phyloP scores from a whole-genome alignment of 2,329 filamentous ascomycete species.

The Ophiostoma sp. region DNA sequence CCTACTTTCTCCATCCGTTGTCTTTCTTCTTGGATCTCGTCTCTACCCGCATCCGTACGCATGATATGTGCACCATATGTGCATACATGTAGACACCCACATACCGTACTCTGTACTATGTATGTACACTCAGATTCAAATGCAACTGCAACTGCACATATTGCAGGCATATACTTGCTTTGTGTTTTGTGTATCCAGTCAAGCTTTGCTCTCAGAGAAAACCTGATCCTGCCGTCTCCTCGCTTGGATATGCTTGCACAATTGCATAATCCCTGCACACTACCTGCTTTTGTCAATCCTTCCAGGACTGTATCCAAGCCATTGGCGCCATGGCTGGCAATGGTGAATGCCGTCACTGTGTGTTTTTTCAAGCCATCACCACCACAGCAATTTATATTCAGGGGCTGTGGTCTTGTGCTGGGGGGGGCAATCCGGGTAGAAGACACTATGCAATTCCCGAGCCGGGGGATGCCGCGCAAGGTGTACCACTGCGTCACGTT shows the following conservation, averaged over 20 bases:
- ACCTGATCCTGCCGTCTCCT: background rate
- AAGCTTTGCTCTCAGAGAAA: background rate
- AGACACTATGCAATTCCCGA: background rate
- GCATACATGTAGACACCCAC: background rate
- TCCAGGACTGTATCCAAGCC: background rate
- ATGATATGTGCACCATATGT: slow-evolving; percentile 1
- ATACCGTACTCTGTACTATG: background rate
- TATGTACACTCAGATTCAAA: background rate
- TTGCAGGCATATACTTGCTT: background rate
- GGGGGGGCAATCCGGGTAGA: background rate
- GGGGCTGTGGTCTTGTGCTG: background rate
- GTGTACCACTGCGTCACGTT: slow-evolving; percentile 11
- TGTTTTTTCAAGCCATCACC: background rate
- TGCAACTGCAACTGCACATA: background rate
- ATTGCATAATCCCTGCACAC: background rate
- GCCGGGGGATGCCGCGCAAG: background rate
- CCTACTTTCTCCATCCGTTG: background rate
- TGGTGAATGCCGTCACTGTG: background rate
- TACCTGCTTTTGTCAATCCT: background rate
- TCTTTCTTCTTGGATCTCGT: background rate
- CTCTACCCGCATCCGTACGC: background rate
- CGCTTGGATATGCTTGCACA: background rate
- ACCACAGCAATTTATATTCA: background rate
- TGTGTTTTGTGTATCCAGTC: background rate
- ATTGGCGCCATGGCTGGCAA: background rate